Conservation (phyloP, 768 basidiomycete genomes). For the Lactarius quietus region DNA sequence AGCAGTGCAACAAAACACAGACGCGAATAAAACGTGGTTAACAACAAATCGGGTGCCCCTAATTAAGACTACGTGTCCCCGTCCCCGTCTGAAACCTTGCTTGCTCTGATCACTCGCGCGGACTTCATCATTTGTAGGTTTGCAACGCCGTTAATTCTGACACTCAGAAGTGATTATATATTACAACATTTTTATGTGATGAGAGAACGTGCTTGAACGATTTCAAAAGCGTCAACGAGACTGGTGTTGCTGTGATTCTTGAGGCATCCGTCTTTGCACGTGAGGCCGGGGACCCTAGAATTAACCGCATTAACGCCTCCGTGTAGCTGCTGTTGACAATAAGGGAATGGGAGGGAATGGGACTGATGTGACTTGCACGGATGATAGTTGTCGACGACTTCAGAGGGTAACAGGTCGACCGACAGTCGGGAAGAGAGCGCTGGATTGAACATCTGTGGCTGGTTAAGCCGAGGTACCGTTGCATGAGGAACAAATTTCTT, state of each 20-base stretch:
- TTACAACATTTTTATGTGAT: no score
- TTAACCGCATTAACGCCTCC: constrained; percentile 8
- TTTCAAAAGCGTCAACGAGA: constrained; percentile 10
- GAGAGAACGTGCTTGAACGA: no score
- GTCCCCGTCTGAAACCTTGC: no score
- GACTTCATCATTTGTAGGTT: no score
- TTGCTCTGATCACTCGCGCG: no score
- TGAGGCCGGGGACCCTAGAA: constrained; percentile 14
- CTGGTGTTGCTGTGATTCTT: constrained; percentile 11
- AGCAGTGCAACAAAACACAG: no score
- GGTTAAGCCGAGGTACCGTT: constrained; percentile 10
- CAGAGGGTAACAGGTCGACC: constrained; percentile 8
- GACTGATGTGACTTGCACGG: constrained; percentile 3
- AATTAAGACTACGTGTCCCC: no score
- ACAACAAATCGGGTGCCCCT: no score
- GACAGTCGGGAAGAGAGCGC: constrained; percentile 12
- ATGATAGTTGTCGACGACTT: constrained; percentile 7
- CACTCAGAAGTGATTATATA: no score
- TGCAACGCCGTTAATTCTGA: no score
- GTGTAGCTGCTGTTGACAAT: constrained; percentile 12
- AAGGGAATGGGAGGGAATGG: constrained; percentile 8
- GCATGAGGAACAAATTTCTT: constrained; percentile 27
- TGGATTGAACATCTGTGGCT: not conserved
- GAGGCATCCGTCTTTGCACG: constrained; percentile 11
- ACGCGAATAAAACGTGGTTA: no score